Percentiles rank a stretch among this genome's conserved stretches.
Evolutionary conservation across 768 basidiomycete genomes (phyloP).

Genomic region (Hortiboletus campestris): DNA sequence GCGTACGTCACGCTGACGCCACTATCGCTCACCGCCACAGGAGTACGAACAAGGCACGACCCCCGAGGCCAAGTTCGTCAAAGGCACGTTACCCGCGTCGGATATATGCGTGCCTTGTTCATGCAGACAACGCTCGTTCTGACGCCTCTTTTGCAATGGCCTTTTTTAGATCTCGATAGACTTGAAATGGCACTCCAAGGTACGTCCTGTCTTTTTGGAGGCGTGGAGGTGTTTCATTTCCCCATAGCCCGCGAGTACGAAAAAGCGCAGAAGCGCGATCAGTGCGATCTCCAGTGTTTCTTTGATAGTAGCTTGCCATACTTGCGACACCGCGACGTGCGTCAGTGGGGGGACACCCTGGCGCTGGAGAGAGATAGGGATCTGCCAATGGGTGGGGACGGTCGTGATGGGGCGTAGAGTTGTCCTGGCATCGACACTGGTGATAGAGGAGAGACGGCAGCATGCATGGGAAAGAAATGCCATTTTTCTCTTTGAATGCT

Average conservation of each 20-base stretch:
- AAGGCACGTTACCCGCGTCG: constrained; percentile 47
- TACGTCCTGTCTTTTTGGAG: constrained; percentile 17
- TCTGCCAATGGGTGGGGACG: background rate
- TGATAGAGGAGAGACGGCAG: too few species aligned
- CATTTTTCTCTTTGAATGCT: background rate
- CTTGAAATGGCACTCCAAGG: constrained; percentile 90
- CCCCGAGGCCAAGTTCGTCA: constrained; percentile 81
- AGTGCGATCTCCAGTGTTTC: constrained; percentile 61
- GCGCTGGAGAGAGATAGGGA: constrained; percentile 18
- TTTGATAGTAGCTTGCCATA: constrained; percentile 78
- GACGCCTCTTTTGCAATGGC: background rate
- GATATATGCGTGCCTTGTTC: background rate
- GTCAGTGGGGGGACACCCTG: constrained; percentile 59
- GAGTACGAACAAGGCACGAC: constrained; percentile 81
- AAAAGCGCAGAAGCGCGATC: constrained; percentile 41
- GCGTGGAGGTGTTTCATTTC: background rate
- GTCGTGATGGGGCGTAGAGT: background rate
- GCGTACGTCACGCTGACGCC: background rate
- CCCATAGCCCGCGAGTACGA: constrained; percentile 74
- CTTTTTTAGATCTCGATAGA: constrained; percentile 67
- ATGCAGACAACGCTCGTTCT: background rate
- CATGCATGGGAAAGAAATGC: background rate
- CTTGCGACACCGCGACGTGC: constrained; percentile 69
- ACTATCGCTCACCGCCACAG: constrained; percentile 32
- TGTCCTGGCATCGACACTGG: background rate